Evolutionary conservation across 805 yeast genomes (phyloP), one percentile per base, ranked within the genome.

Genomic region (Candida hungchunana): DNA sequence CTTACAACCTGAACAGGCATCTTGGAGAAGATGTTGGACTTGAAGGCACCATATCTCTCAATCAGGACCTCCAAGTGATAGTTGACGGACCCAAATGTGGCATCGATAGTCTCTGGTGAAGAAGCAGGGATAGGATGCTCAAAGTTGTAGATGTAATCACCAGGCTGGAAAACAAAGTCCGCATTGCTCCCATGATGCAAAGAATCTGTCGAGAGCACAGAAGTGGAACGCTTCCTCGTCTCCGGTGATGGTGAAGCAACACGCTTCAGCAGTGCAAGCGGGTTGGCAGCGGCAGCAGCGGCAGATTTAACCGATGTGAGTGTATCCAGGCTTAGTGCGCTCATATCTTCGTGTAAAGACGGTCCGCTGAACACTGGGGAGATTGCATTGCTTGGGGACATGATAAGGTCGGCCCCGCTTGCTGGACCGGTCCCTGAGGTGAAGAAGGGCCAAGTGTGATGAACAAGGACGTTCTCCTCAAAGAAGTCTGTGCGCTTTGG

Each of bases 361-460:
- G n/a, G n/a, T n/a, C n/a, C n/a, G n/a, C n/a, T n/a, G 14, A 13
- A 24, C 6, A 30, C 5, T 15, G 24, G 13, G 23, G 18, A 26
- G 16, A 16, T 24, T 15, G 26, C 25, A 15, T 29, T 32, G 11
- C 36, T 32, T 7, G 39, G 37, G 3, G 40, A 30, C 25, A 31
- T 51, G 10, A 58, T 43, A 9, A 53, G 34, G 38, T 70, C 71
- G 9, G 75, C 74, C 16, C 79, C 79, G 27, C 69, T 58, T 4
- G 34, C 28, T 6, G 36, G 35, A 7, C 34, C 31, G 30, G 58
- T 20, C 6, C 36, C 13, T 7, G 58, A 31, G 76, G 42, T 40
- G 29, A 19, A 90, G 55, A 93, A 87, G 0, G 95, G 93, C 98
- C 98, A 93, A 6, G 83, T 77, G 56, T 90, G 97, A 33, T 75